phyloP scores from a whole-genome alignment of 176 grass and related monocot species.

The Oryza officinalis region DNA sequence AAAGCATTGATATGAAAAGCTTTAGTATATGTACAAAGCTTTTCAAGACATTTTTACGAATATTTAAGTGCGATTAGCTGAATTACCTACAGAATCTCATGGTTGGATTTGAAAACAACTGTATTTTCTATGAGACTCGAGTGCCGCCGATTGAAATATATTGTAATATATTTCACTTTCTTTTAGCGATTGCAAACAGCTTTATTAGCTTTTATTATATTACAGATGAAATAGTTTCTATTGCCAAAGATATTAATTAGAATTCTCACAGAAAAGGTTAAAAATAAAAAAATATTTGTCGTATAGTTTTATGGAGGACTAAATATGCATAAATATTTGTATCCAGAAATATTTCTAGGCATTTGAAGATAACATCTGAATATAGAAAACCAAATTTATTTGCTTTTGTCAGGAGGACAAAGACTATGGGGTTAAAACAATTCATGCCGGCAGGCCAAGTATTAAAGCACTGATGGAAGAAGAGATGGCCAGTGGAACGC shows the following conservation, averaged over 20 bases:
- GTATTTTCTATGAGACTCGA: not conserved
- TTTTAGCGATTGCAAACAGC: not conserved
- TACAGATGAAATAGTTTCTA: not conserved
- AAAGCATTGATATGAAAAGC: not conserved
- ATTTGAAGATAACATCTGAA: conserved; percentile 5
- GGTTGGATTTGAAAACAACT: not conserved
- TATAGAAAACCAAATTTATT: not conserved
- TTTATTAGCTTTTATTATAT: not conserved
- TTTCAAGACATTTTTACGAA: conserved; percentile 11
- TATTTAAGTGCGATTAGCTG: not conserved
- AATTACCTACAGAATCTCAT: not conserved
- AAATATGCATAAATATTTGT: not conserved
- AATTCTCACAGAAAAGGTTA: not conserved
- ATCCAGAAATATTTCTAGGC: conserved; percentile 14
- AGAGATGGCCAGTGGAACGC: conserved; percentile 71
- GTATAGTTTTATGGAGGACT: not conserved
- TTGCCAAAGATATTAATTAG: not conserved
- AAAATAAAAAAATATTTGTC: not conserved
- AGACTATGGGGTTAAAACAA: conserved; percentile 19
- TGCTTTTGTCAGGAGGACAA: conserved; percentile 52
- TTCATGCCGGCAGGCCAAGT: conserved; percentile 56
- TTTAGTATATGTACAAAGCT: not conserved
- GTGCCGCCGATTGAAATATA: not conserved
- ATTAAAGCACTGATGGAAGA: conserved; percentile 90
- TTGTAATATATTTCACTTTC: not conserved